Base-by-base conservation (phyloP, 495 filamentous ascomycete species). In the Talaromyces nanjingensis region DNA sequence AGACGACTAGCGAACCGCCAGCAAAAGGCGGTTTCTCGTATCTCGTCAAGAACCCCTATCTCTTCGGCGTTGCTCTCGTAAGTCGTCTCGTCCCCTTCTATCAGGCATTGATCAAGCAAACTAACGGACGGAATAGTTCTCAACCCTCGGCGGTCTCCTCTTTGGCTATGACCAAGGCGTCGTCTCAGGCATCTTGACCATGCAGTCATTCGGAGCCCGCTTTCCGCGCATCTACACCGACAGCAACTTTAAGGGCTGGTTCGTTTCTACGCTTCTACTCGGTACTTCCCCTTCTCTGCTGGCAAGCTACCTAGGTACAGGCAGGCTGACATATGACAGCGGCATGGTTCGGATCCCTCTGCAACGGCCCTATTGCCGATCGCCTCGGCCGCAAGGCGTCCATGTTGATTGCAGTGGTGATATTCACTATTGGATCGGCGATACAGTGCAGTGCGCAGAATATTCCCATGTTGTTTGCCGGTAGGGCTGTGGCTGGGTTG, bases 211-310 rank as follows among this genome's bases (percentile, higher is more conserved):
- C 61, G 73, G 67, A 3, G 70, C 72, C 56, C 70, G 89, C 58
- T 91, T 91, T 81, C 87, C 86, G 39, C 79, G 81, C 22, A 87
- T 86, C 54, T 84, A 81, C 63, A 68, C 75, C 0, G 81, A 90
- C 67, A 81, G 84, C 67, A 84, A 87, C 0, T 86, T 77, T 64
- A 90, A 91, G 70, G 90, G 89, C 31, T 91, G 89, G 86, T 77
- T 92, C 57, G 90, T 90, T 5, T 84, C 91, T 2, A 93, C 92
- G 63, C 84, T 93, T 66, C 85, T 93, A 67, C 82, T 96, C 4
- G 91, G 91, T 71, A 45, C 62, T 37, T 20, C 6, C 6, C 66
- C 60, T 62, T 2, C 3, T 8, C 53, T 84, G 18, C 89, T 90
- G 85, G 83, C 11, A 39, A 22, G 31, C 49, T 1, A 2, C 27